These are phyloP conservation scores for Cytospora leucostoma DNA, from an alignment of 2,329 filamentous ascomycete genomes.

Conservation along the genomic window DNA sequence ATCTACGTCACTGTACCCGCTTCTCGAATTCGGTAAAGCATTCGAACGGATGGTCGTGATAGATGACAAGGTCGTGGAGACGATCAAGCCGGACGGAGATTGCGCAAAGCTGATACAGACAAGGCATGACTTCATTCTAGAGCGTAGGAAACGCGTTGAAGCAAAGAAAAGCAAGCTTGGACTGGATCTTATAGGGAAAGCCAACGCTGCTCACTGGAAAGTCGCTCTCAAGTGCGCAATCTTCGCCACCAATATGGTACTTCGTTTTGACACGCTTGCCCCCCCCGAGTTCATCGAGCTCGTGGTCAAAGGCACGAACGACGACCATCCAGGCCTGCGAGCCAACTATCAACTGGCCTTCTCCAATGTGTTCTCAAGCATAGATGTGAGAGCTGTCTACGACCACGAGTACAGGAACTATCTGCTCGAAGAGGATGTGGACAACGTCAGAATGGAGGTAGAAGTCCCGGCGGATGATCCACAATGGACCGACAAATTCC, in stretches of 20 bases:
- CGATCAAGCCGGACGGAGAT: slow-evolving; percentile 69
- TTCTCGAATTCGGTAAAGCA: slow-evolving; percentile 89
- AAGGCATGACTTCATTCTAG: slow-evolving; percentile 72
- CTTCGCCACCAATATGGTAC: slow-evolving; percentile 85
- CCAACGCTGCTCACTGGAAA: slow-evolving; percentile 90
- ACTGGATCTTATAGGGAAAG: slow-evolving; percentile 75
- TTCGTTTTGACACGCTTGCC: slow-evolving; percentile 88
- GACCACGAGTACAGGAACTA: slow-evolving; percentile 87
- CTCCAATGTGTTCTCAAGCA: slow-evolving; percentile 73
- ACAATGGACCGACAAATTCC: slow-evolving; percentile 75
- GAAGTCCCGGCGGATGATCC: slow-evolving; percentile 73
- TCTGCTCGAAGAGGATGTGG: slow-evolving; percentile 75
- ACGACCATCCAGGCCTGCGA: slow-evolving; percentile 84
- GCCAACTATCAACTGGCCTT: slow-evolving; percentile 80
- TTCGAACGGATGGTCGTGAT: slow-evolving; percentile 85
- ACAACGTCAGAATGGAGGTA: slow-evolving; percentile 75
- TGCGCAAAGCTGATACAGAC: slow-evolving; percentile 62
- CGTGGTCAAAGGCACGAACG: slow-evolving; percentile 79
- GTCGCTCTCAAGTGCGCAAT: slow-evolving; percentile 87
- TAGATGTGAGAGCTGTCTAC: slow-evolving; percentile 84
- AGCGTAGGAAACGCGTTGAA: slow-evolving; percentile 77
- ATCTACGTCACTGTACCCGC: slow-evolving; percentile 75
- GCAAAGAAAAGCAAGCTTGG: slow-evolving; percentile 79
- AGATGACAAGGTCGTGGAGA: slow-evolving; percentile 68
- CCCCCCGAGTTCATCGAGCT: slow-evolving; percentile 81